These are phyloP conservation scores for Fusarium brachygibbosum DNA, from an alignment of 2,329 filamentous ascomycete genomes.

Conservation along the genomic window DNA sequence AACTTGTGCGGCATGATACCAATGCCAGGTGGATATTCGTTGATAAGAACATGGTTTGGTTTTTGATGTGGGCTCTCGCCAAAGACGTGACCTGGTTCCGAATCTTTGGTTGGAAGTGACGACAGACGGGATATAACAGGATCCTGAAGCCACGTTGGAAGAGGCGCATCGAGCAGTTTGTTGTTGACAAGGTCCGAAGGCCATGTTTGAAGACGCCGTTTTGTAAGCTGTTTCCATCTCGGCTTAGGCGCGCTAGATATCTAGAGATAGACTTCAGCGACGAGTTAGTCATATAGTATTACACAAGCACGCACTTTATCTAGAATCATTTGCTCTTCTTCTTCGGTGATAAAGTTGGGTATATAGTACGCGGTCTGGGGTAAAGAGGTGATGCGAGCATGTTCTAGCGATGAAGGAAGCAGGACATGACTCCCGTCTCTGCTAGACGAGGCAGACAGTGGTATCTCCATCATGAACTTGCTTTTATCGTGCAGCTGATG, in stretches of 20 bases:
- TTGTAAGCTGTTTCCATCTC: slow-evolving; percentile 88
- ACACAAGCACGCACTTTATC: slow-evolving; percentile 70
- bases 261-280: slow-evolving; percentile 51
- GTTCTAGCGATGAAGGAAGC: slow-evolving; percentile 65
- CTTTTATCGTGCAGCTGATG: slow-evolving; percentile 1
- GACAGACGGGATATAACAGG: slow-evolving; percentile 75
- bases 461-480: slow-evolving; percentile 33
- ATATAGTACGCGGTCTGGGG: slow-evolving; percentile 85
- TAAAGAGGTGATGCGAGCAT: slow-evolving; percentile 66
- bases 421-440: slow-evolving; percentile 31
- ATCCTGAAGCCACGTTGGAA: slow-evolving; percentile 80
- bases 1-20: slow-evolving; percentile 97
- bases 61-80: slow-evolving; percentile 76
- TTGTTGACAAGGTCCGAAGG: slow-evolving; percentile 86
- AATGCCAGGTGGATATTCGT: slow-evolving; percentile 88
- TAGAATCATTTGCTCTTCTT: slow-evolving; percentile 80
- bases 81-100: slow-evolving; percentile 61
- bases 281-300: neutral
- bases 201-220: slow-evolving; percentile 90
- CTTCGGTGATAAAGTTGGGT: slow-evolving; percentile 81
- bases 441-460: slow-evolving; percentile 8
- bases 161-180: slow-evolving; percentile 78
- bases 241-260: slow-evolving; percentile 76
- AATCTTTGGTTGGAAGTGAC: slow-evolving; percentile 60
- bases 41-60: slow-evolving; percentile 93